These are phyloP conservation scores for Pyrenophora tritici-repentis DNA, from an alignment of 2,329 filamentous ascomycete species.

Conservation along the genomic window DNA sequence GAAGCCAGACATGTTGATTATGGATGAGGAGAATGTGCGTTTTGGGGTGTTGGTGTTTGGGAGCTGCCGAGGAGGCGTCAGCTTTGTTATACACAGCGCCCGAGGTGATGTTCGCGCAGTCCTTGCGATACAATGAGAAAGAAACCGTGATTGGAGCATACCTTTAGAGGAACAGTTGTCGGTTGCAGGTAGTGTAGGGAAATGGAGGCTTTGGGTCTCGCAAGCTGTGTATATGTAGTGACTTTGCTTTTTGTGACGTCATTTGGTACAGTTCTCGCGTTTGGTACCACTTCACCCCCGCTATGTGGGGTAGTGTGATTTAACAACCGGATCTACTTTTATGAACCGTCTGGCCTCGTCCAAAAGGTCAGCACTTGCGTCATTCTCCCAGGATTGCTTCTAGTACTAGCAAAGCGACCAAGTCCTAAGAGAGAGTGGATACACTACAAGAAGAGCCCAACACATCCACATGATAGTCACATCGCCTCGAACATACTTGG, in stretches of 20 bases:
- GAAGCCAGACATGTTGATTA: slow-evolving; percentile 41
- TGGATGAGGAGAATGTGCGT: slow-evolving; percentile 17
- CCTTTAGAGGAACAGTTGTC: slow-evolving; percentile 10
- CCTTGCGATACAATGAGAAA: slow-evolving; percentile 10
- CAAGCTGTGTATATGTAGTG: slow-evolving; percentile 17
- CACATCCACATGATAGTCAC: neutral
- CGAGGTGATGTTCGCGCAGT: slow-evolving; percentile 8
- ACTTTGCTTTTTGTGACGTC: slow-evolving; percentile 21
- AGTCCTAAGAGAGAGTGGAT: neutral
- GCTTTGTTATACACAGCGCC: slow-evolving; percentile 19
- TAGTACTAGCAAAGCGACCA: neutral
- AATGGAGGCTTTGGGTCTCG: slow-evolving; percentile 9
- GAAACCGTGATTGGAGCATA: slow-evolving; percentile 16
- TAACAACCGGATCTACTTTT: slow-evolving; percentile 8
- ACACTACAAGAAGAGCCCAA: neutral
- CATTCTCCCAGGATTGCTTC: slow-evolving; percentile 6
- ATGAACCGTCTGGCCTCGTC: slow-evolving; percentile 3
- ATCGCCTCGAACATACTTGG: slow-evolving; percentile 5
- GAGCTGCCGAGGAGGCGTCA: slow-evolving; percentile 28
- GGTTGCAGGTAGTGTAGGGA: slow-evolving; percentile 7
- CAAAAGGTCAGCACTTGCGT: slow-evolving; percentile 15
- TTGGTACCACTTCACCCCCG: slow-evolving; percentile 15
- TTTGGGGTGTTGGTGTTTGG: slow-evolving; percentile 9
- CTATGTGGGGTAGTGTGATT: slow-evolving; percentile 15
- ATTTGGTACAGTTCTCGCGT: slow-evolving; percentile 8